These are phyloP conservation scores for Saitozyma podzolica DNA, from an alignment of 768 basidiomycete genomes.

Conservation along the genomic window DNA sequence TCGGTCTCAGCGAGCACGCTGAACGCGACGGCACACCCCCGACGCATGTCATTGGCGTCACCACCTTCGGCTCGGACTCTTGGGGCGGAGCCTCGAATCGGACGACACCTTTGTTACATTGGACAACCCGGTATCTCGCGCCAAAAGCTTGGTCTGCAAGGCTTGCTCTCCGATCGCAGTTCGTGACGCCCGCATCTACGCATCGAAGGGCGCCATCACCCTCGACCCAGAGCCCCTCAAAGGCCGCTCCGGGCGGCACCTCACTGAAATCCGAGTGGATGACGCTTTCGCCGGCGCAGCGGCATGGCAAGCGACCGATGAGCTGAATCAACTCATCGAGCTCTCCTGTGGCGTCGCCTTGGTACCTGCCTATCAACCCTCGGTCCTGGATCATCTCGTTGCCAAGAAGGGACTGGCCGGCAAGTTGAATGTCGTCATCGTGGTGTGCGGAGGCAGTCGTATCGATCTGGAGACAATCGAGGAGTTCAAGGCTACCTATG, in stretches of 20 bases:
- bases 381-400: neutral
- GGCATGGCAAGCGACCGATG: slow-evolving; percentile 3
- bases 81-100: slow-evolving; percentile 2
- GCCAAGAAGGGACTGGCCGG: neutral
- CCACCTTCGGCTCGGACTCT: slow-evolving; percentile 16
- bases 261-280: neutral
- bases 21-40: neutral
- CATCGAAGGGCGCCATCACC: neutral
- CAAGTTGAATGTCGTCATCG: slow-evolving; percentile 21
- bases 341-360: neutral
- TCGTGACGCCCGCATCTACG: neutral
- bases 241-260: neutral
- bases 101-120: neutral
- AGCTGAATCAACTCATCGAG: slow-evolving; percentile 1
- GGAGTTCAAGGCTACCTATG: slow-evolving; percentile 5
- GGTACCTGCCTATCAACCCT: neutral
- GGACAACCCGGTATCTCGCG: neutral
- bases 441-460: slow-evolving; percentile 25
- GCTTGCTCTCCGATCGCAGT: slow-evolving; percentile 1
- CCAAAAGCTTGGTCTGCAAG: neutral
- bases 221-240: neutral
- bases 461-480: slow-evolving; percentile 14
- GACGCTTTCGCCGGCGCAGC: slow-evolving; percentile 1
- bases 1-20: slow-evolving; percentile 12
- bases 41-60: slow-evolving; percentile 13